phyloP scores from a whole-genome alignment of 176 grass and related monocot species.

The Leersia perrieri region DNA sequence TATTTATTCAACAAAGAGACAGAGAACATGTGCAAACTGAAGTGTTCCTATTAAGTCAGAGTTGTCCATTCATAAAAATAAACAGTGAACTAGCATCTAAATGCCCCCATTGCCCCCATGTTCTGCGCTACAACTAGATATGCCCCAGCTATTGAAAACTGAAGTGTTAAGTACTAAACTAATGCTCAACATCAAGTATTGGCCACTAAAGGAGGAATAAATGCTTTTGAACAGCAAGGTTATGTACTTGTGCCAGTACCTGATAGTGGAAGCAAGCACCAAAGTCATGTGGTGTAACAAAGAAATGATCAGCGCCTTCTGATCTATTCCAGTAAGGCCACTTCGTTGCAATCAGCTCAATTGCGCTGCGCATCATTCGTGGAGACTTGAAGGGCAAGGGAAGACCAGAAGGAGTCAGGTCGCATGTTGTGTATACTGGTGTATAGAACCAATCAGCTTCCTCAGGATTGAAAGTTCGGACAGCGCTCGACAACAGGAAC shows the following conservation, averaged over 20 bases:
- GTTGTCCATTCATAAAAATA: conserved; percentile 10
- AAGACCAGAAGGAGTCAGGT: conserved; percentile 70
- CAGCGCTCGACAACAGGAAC: conserved; percentile 73
- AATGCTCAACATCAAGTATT: neutral
- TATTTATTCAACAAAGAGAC: conserved; percentile 25
- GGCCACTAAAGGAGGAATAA: conserved; percentile 5
- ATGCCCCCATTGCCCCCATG: conserved; percentile 32
- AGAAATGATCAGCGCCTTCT: conserved; percentile 95
- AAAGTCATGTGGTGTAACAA: conserved; percentile 92
- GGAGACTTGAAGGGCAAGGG: conserved; percentile 84
- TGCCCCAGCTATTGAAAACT: neutral
- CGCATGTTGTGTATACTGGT: conserved; percentile 82
- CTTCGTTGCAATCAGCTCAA: conserved; percentile 68
- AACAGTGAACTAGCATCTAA: conserved; percentile 7
- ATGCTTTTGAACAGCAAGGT: conserved; percentile 9
- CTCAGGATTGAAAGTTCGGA: conserved; percentile 74
- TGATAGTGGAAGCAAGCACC: conserved; percentile 95
- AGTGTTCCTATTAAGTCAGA: conserved; percentile 7
- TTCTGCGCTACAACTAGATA: conserved; percentile 23
- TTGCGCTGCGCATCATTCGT: conserved; percentile 81
- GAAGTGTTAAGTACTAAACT: conserved; percentile 2
- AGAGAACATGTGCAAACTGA: conserved; percentile 18
- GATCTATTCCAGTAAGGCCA: conserved; percentile 91
- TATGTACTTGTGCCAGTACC: conserved; percentile 45
- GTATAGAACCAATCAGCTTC: conserved; percentile 92